Evolutionary conservation across 352 stramenopile genomes (phyloP).

Genomic region (Peronospora destructor): DNA sequence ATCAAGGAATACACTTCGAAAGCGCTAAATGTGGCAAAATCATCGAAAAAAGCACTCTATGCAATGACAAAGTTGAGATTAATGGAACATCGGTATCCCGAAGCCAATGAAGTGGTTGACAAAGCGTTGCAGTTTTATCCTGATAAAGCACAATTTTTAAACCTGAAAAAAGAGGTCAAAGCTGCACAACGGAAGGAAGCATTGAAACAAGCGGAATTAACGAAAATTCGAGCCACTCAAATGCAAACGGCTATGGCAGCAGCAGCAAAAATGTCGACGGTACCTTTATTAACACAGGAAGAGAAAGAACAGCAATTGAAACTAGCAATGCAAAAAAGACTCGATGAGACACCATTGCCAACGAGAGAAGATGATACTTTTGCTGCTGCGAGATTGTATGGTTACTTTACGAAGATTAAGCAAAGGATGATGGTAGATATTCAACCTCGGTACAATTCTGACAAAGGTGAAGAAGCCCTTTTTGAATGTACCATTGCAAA

Average conservation of each 20-base stretch:
- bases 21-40: slow-evolving; percentile 41
- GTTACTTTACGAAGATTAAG: slow-evolving; percentile 63
- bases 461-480: slow-evolving; percentile 47
- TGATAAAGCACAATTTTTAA: slow-evolving; percentile 41
- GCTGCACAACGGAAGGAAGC: slow-evolving; percentile 24
- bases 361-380: slow-evolving; percentile 64
- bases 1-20: slow-evolving; percentile 55
- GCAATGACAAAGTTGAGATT: slow-evolving; percentile 56
- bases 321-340: slow-evolving; percentile 25
- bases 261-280: slow-evolving; percentile 4
- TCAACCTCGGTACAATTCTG: slow-evolving; percentile 33
- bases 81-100: slow-evolving; percentile 51
- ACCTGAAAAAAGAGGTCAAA: slow-evolving; percentile 45
- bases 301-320: slow-evolving; percentile 39
- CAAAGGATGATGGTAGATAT: slow-evolving; percentile 49
- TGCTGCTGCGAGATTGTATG: slow-evolving; percentile 37
- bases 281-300: slow-evolving; percentile 21
- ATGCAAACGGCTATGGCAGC: slow-evolving; percentile 11
- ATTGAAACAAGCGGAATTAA: slow-evolving; percentile 26
- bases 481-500: slow-evolving; percentile 58
- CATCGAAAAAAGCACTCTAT: slow-evolving; percentile 61
- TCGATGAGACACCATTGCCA: slow-evolving; percentile 37
- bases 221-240: slow-evolving; percentile 29
- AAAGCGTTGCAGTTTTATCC: slow-evolving; percentile 36
- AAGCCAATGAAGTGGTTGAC: slow-evolving; percentile 35